These are phyloP conservation scores for Brassica juncea DNA, from an alignment of 345 rosid species.

Conservation along the genomic window DNA sequence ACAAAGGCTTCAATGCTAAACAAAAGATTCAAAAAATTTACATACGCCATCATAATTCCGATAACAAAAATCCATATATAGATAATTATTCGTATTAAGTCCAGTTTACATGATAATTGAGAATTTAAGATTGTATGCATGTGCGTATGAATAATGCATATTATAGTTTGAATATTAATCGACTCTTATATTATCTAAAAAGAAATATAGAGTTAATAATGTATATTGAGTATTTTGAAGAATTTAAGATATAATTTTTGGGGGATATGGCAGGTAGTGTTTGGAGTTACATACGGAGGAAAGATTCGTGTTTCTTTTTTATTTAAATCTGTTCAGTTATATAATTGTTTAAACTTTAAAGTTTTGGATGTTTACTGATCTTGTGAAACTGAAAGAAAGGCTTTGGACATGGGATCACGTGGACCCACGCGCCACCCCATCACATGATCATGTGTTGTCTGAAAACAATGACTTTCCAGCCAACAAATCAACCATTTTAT, in stretches of 20 bases:
- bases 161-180: conserved; percentile 9
- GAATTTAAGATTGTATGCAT: neutral
- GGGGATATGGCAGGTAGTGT: conserved; percentile 25
- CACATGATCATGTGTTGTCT: conserved; percentile 70
- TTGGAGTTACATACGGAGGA: conserved; percentile 37
- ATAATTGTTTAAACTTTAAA: neutral
- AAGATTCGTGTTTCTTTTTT: conserved; percentile 42
- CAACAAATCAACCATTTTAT: conserved; percentile 31
- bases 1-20: neutral
- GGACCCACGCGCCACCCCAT: conserved; percentile 60
- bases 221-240: conserved; percentile 24
- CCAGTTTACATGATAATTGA: neutral
- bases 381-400: conserved; percentile 38
- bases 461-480: conserved; percentile 61
- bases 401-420: conserved; percentile 52
- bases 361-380: conserved; percentile 36
- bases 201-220: neutral
- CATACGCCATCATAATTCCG: neutral
- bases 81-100: neutral
- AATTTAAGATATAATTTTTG: conserved; percentile 9
- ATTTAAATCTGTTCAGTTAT: neutral
- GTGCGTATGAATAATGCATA: neutral
- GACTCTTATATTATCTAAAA: conserved; percentile 12
- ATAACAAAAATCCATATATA: neutral
- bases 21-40: neutral